Evolutionary conservation across 2,329 filamentous ascomycete species (phyloP), one percentile per base, ranked within the genome.

Genomic region (Chaetomium strumarium): DNA sequence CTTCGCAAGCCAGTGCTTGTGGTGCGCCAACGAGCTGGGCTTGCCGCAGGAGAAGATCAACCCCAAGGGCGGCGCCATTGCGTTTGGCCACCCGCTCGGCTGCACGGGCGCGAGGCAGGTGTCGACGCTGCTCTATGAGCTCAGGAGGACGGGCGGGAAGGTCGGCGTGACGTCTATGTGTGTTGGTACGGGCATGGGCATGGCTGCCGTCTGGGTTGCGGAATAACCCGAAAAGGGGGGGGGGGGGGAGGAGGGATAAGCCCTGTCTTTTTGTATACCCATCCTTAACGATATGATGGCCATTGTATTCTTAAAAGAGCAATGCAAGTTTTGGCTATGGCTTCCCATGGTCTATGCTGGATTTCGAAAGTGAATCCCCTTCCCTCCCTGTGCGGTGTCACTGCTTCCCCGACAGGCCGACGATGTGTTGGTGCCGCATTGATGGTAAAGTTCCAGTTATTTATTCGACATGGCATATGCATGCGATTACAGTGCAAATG

Each of bases 91-190:
- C 73, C 93, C 93, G 0, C 78, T 97, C 16, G 93, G 93, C 52
- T 95, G 90, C 74, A 97, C 93, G 0, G 93, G 93, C 48, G 90
- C 92, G 10, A 81, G 93, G 66, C 93, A 97, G 75, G 88, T 99
- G 44, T 90, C 88, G 66, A 97, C 93, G 11, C 73, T 97, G 64
- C 75, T 97, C 58, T 95, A 90, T 61, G 92, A 97, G 80, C 74
- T 97, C 63, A 86, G 82, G 78, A 78, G 92, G 67, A 93, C 83
- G 49, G 83, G 85, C 53, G 80, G 93, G 78, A 88, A 87, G 79
- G 75, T 97, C 56, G 93, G 93, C 47, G 83, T 96, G 39, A 96
- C 90, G 30, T 92, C 86, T 70, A 97, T 97, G 93, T 99, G 93
- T 68, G 75, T 97, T 46, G 93, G 92, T 47, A 97, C 92, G 2